Base-by-base conservation (phyloP, 257 asterid species). In the Rhazya stricta region DNA sequence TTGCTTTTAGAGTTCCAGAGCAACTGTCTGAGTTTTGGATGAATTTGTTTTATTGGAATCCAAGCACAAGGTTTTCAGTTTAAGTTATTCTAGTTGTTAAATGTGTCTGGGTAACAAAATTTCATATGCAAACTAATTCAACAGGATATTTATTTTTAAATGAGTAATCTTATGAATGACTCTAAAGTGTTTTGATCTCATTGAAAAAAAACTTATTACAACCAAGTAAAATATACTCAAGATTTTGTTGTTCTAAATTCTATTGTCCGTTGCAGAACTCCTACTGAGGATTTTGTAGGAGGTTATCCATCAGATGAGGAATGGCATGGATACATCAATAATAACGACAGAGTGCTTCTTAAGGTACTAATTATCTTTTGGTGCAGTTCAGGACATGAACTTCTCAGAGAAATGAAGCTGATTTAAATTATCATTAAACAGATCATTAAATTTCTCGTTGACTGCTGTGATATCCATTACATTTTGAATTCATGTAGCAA, bases 301-400 rank as follows among this genome's bases (percentile, higher is more conserved):
- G 92, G 87, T 30, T 91, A 89, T 84, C 96, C 96, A 6, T 90
- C 96, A 0, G 90, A 90, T 79, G 94, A 91, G 70, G 87, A 85
- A 79, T 91, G 98, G 97, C 89, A 90, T 61, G 98, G 96, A 69
- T 94, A 88, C 80, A 82, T 94, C 74, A 86, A 90, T 83, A 81
- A 82, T 77, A 88, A 89, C 6, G 97, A 94, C 82, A 85, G 97
- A 85, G 97, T 94, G 61, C 90, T 94, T 72, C 93, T 94, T 41
- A 91, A 94, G 97, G 98, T 91, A 76, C 67, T 51, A n/a, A 15
- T 34, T 30, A 32, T n/a, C 37, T 78, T 71, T 36, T 39, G 41
- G 41, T 30, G 10, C 23, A 29, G 16, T 29, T 29, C 6, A 37
- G 11, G 23, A 32, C 15, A 53, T 45, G 15, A 42, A 6, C 48